phyloP scores from a whole-genome alignment of 1,284 basidiomycete species.

The Moesziomyces aphidis region DNA sequence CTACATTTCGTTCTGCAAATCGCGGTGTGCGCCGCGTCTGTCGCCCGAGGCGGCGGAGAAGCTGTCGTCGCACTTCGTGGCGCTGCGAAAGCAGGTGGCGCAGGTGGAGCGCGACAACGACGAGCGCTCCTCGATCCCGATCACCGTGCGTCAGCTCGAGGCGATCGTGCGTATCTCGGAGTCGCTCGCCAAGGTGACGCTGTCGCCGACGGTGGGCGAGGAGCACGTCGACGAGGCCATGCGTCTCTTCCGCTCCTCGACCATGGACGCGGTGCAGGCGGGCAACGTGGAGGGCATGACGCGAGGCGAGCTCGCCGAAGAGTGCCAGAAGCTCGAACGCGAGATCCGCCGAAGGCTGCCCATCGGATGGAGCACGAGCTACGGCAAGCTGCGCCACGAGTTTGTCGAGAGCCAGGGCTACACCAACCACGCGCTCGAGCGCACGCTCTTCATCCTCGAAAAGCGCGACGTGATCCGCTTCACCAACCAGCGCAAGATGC shows the following conservation, averaged over 20 bases:
- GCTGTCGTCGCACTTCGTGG: conserved; percentile 96
- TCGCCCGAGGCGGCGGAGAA: conserved; percentile 95
- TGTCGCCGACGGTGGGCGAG: conserved; percentile 85
- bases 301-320: conserved; percentile 90
- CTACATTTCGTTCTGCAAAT: conserved; percentile 95
- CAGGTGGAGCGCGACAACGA: conserved; percentile 97
- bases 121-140: conserved; percentile 96
- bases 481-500: conserved; percentile 70
- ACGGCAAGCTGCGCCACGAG: conserved; percentile 91
- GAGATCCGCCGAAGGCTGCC: conserved; percentile 89
- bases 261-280: conserved; percentile 98
- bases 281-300: conserved; percentile 92
- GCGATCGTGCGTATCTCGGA: conserved; percentile 99
- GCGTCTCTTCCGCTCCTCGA: conserved; percentile 96
- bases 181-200: conserved; percentile 91
- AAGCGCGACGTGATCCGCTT: conserved; percentile 94
- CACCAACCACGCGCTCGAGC: conserved; percentile 83
- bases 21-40: conserved; percentile 93
- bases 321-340: conserved; percentile 91
- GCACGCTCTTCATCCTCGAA: conserved; percentile 91
- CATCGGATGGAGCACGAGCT: conserved; percentile 96
- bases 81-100: conserved; percentile 91
- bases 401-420: conserved; percentile 90
- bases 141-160: conserved; percentile 97
- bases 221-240: conserved; percentile 99